A percentile compares a stretch with the other conserved stretches of the same genome.
Conservation (phyloP, 495 filamentous ascomycete genomes). For the Neurospora sp. region DNA sequence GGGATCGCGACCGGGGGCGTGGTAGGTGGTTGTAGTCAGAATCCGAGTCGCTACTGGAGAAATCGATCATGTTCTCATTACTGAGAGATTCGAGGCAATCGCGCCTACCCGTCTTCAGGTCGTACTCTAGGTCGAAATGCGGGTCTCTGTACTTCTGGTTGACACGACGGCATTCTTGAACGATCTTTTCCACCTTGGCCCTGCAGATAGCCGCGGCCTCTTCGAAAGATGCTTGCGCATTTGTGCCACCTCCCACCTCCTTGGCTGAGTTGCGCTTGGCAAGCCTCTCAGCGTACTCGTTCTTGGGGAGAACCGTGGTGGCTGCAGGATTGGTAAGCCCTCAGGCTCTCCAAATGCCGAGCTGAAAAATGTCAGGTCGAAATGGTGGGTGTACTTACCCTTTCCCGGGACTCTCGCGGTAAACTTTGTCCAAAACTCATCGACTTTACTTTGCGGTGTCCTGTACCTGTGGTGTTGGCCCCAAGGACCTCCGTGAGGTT, state of each 20-base stretch:
- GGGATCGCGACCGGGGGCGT: neutral
- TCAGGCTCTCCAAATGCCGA: neutral
- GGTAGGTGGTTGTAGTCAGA: neutral
- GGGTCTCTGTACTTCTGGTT: slow-evolving; percentile 88
- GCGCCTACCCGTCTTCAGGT: slow-evolving; percentile 51
- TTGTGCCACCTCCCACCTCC: slow-evolving; percentile 16
- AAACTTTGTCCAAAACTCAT: slow-evolving; percentile 74
- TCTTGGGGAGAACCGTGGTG: slow-evolving; percentile 62
- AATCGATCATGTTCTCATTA: slow-evolving; percentile 13
- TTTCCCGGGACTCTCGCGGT: slow-evolving; percentile 51
- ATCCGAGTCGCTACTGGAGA: slow-evolving; percentile 4
- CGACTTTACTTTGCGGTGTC: slow-evolving; percentile 59
- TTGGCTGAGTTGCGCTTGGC: slow-evolving; percentile 46
- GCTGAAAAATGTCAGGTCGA: neutral
- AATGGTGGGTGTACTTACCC: slow-evolving; percentile 19
- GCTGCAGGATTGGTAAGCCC: slow-evolving; percentile 31
- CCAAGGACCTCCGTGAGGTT: neutral
- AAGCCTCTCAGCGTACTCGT: slow-evolving; percentile 57
- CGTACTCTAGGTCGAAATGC: slow-evolving; percentile 79
- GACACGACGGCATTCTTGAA: slow-evolving; percentile 67
- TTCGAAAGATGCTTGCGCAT: slow-evolving; percentile 55
- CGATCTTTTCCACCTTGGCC: slow-evolving; percentile 70
- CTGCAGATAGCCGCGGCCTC: slow-evolving; percentile 60
- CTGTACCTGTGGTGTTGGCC: slow-evolving; percentile 27
- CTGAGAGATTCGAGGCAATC: slow-evolving; percentile 56